Evolutionary conservation across 345 rosid genomes (phyloP), one percentile per base, ranked within the genome.

Genomic region (Heritiera fomes): DNA sequence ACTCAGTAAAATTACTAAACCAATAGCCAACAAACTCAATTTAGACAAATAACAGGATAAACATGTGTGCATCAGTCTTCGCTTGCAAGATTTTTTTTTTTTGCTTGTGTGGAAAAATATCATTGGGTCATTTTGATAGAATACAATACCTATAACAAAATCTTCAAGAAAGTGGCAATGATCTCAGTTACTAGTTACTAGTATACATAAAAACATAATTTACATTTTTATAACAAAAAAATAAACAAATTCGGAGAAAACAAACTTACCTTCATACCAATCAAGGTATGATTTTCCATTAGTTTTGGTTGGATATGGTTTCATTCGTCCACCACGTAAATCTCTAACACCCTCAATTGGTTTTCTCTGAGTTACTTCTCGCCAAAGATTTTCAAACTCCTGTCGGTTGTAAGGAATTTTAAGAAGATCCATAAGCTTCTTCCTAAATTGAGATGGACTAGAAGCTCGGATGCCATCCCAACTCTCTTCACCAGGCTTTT

Each of bases 201-300:
- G 13, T 45, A 8, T 45, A 45, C 52, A 18, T 41, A 9, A 63
- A 6, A 13, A 34, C 40, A 63, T 34, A 63, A 34, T 32, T 6
- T 63, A 1, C 7, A 6, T 32, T 7, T 63, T 5, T 63, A 32
- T 12, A 14, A 61, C 1, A 9, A 30, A 28, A 60, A 60, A 60
- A n/a, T 53, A n/a, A 53, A 53, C 58, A 53, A 6, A 59, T 20
- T 59, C 30, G 15, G 34, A 61, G 65, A 61, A 76, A 75, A 34
- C 32, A 13, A 7, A 40, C 77, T 76, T 82, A 91, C 97, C 93
- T 9, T 53, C 32, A 74, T 83, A 77, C 10, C 41, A 73, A 6
- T 92, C 91, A 70, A 91, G 83, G 82, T 83, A 91, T 34, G 98
- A 92, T 75, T 50, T 79, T 34, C 83, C 79, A 10, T 46, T 1